A percentile compares a stretch with the other conserved stretches of the same genome.
Conservation (phyloP, 257 asterid species). For the Fraxinus excelsior region DNA sequence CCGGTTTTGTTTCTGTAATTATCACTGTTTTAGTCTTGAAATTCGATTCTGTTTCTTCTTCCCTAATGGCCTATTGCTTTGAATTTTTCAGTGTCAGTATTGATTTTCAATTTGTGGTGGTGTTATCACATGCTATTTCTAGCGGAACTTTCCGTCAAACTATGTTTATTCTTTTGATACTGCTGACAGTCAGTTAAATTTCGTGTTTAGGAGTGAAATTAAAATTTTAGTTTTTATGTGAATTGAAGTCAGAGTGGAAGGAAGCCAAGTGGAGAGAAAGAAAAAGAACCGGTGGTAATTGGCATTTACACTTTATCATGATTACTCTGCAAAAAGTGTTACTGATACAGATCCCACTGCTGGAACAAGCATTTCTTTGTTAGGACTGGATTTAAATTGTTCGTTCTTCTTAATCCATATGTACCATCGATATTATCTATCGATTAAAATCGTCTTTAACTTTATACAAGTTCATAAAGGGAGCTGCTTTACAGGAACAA, state of each 20-base stretch:
- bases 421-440: neutral
- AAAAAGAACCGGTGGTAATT: neutral
- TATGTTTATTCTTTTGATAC: neutral
- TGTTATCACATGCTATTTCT: neutral
- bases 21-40: neutral
- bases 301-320: neutral
- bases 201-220: neutral
- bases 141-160: neutral
- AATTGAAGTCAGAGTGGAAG: neutral
- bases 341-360: neutral
- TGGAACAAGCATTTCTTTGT: neutral
- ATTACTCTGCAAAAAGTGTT: neutral
- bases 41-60: slow-evolving; percentile 8
- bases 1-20: slow-evolving; percentile 15
- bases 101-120: neutral
- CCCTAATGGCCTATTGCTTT: neutral
- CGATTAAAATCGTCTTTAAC: neutral
- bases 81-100: slow-evolving; percentile 7
- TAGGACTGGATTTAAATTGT: neutral
- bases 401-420: neutral
- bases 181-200: neutral
- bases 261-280: neutral
- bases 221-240: neutral
- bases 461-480: neutral
- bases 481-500: neutral